phyloP scores from a whole-genome alignment of 495 filamentous ascomycete species.

The Oidiodendron maius region DNA sequence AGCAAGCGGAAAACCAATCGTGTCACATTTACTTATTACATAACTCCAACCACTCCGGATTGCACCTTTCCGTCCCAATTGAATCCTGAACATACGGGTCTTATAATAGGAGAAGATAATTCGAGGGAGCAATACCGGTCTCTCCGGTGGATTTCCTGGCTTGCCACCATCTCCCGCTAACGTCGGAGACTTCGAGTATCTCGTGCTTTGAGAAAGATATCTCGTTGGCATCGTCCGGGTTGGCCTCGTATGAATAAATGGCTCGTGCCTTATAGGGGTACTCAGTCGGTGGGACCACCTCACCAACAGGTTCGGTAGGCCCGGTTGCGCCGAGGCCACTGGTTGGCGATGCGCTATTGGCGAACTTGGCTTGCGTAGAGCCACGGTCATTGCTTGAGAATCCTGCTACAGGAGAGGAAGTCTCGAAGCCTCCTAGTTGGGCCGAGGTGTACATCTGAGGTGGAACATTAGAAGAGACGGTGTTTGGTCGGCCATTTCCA shows the following conservation, averaged over 20 bases:
- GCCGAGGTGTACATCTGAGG: constrained; percentile 98
- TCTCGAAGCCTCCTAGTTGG: constrained; percentile 93
- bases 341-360: constrained; percentile 25
- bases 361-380: constrained; percentile 54
- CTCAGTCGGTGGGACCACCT: constrained; percentile 78
- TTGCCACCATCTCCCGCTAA: constrained; percentile 98
- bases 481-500: constrained; percentile 64
- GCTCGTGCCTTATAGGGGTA: constrained; percentile 97
- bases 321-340: constrained; percentile 11
- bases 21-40: constrained; percentile 22
- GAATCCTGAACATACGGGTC: constrained; percentile 1
- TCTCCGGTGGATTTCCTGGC: constrained; percentile 91
- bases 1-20: constrained; percentile 9
- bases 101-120: constrained; percentile 96
- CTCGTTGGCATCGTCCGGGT: constrained; percentile 96
- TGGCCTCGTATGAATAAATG: constrained; percentile 97
- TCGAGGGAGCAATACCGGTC: constrained; percentile 94
- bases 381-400: constrained; percentile 35
- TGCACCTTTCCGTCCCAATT: constrained; percentile 2
- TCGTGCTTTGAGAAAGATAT: constrained; percentile 97
- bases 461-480: constrained; percentile 60
- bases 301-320: constrained; percentile 38
- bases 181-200: constrained; percentile 93
- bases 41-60: constrained; percentile 10
- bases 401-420: constrained; percentile 81